phyloP scores from a whole-genome alignment of 2,329 filamentous ascomycete genomes.

The Ilyonectria robusta region DNA sequence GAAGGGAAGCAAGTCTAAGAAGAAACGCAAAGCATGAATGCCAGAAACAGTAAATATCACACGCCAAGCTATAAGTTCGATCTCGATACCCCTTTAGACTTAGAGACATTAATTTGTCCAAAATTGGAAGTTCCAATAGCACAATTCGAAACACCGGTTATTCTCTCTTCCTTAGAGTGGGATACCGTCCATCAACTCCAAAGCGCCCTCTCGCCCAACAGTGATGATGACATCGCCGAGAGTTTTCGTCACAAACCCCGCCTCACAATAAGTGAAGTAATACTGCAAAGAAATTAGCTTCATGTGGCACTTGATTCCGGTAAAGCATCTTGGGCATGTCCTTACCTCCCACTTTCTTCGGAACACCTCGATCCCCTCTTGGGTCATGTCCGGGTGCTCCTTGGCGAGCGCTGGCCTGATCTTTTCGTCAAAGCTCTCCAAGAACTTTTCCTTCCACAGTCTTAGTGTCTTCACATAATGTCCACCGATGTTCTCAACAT shows the following conservation, averaged over 20 bases:
- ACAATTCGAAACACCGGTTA: no score
- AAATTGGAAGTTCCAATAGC: background rate
- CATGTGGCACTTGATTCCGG: slow-evolving; percentile 8
- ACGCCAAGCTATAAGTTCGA: slow-evolving; percentile 13
- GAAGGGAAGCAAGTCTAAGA: slow-evolving; percentile 59
- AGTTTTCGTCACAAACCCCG: slow-evolving; percentile 79
- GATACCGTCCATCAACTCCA: slow-evolving; percentile 79
- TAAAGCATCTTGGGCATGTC: background rate
- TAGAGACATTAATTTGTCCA: background rate
- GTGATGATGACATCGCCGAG: slow-evolving; percentile 82
- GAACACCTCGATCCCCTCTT: slow-evolving; percentile 76
- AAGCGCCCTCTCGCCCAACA: slow-evolving; percentile 74
- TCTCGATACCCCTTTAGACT: slow-evolving; percentile 41
- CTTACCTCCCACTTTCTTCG: slow-evolving; percentile 78
- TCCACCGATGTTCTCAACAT: slow-evolving; percentile 79
- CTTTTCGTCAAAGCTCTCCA: slow-evolving; percentile 70
- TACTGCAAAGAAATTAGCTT: slow-evolving; percentile 62
- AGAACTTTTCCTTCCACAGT: slow-evolving; percentile 77
- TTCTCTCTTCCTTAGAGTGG: slow-evolving; percentile 62
- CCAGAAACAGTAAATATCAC: background rate
- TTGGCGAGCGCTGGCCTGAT: slow-evolving; percentile 73
- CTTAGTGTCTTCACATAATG: slow-evolving; percentile 80
- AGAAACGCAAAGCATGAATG: slow-evolving; percentile 54
- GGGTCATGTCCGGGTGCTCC: slow-evolving; percentile 71
- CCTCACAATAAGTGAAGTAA: slow-evolving; percentile 83